These are phyloP conservation scores for Syzygium oleosum DNA, from an alignment of 345 rosid species.

Conservation along the genomic window DNA sequence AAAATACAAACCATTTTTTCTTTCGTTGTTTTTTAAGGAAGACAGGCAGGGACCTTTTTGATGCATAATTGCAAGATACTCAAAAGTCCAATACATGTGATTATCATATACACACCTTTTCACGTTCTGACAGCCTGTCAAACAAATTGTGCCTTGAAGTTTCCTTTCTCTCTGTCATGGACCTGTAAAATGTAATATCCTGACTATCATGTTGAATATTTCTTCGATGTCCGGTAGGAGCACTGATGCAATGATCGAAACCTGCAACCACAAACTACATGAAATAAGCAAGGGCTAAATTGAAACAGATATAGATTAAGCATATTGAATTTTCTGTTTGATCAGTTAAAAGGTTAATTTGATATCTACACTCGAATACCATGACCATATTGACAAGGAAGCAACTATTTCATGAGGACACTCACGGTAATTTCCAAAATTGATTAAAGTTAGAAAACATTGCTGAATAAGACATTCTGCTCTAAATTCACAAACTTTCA, in stretches of 20 bases:
- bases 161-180: constrained; percentile 58
- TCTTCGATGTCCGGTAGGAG: constrained; percentile 27
- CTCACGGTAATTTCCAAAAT: not conserved
- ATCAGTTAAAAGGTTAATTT: not conserved
- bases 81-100: constrained; percentile 4
- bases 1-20: no score
- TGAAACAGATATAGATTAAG: not conserved
- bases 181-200: constrained; percentile 43
- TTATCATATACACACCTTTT: constrained; percentile 52
- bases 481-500: not conserved
- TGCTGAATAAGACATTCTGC: not conserved
- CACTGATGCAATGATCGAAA: constrained; percentile 50
- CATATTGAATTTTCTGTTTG: not conserved
- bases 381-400: not conserved
- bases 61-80: not conserved
- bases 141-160: constrained; percentile 42
- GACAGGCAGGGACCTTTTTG: no score
- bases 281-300: not conserved
- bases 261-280: constrained; percentile 23
- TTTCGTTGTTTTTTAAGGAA: no score
- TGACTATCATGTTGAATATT: constrained; percentile 32
- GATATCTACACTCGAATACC: not conserved
- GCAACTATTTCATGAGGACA: not conserved
- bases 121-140: constrained; percentile 68
- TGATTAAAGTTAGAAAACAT: not conserved